Evolutionary conservation across 495 filamentous ascomycete genomes (phyloP), one percentile per base, ranked within the genome.

Genomic region (Xylaria sp.): DNA sequence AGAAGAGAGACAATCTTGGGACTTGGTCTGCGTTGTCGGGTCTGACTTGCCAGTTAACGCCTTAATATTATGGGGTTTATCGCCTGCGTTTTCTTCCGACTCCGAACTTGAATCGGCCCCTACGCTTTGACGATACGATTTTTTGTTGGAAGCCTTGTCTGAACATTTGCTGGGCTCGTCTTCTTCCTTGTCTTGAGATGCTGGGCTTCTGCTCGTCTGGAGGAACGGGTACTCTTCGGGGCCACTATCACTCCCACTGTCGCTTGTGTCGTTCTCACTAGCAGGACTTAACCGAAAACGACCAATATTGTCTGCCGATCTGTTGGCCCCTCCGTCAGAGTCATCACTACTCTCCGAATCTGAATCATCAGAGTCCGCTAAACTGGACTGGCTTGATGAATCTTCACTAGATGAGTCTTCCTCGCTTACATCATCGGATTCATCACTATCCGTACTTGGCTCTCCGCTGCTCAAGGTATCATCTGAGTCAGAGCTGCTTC

Each of bases 301-400:
- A 43, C 64, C 69, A 41, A 71, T 65, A 48, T 48, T 33, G 58
- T 11, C 19, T 29, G 40, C 26, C 58, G 11, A 74, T 69, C 1
- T 57, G 53, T 33, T 46, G 52, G 4, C 24, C n/a, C 57, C 31
- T 0, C 62, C 67, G 19, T 67, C 66, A 11, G 55, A 61, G 17
- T 72, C 67, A 40, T 67, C 53, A 29, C 61, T 35, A 74, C 33
- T 76, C 74, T 72, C 71, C 9, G 76, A 82, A n/a, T 71, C 77
- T 14, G 71, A 63, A 15, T 75, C 76, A 26, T 67, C 59, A 11
- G 74, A 72, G 44, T 69, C 67, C 11, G 74, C 69, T 15, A 68
- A 70, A 33, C 55, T 70, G 21, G 61, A 57, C 15, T 68, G 63
- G 26, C 44, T 41, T 15, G 57, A 65, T 12, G 41, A 55, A 50